Base-by-base conservation (phyloP, 2,329 filamentous ascomycete genomes). In the Colletotrichum sidae region DNA sequence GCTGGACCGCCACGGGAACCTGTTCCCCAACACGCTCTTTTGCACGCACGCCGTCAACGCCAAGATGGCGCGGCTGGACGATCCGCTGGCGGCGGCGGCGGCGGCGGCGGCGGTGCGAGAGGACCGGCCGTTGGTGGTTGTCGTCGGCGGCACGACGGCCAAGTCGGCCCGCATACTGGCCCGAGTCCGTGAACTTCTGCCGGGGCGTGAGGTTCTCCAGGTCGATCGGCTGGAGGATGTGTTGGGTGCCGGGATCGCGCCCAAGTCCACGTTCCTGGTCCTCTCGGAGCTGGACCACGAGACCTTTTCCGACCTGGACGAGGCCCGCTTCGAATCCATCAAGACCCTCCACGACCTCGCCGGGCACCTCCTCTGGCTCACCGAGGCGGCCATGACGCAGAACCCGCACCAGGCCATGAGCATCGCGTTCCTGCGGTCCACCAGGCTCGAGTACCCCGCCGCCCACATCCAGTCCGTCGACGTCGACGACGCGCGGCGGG, bases 261-360 rank as follows among this genome's bases (percentile, higher is more conserved):
- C 25, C 25, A 25, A 25, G 25, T 59, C 39, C 17, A 47, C 47
- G 15, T 46, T 71, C 67, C 33, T 55, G 54, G 55, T 62, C 11
- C 17, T 45, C 41, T 64, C 59, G 3, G 66, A 78, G 15, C 70
- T 74, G 39, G 67, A 67, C 38, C 59, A 41, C 6, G 41, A 37
- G 35, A 38, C 77, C 11, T 69, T 77, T 7, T 69, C 71, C 4
- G 75, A 77, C 12, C 70, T 74, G 47, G 64, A 66, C 42, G 63
- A 35, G 6, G 35, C 34, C 49, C 53, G 42, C 13, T 17, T 62
- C 34, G 52, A 50, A 10, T 45, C 25, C 33, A 11, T 47, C 44
- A 54, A 57, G n/a, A 8, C 15, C 8, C 38, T 62, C 7, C 13
- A 72, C 11, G 65, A 65, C 17, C 25, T 58, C 35, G 61, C 59